Evolutionary conservation across 1,284 basidiomycete genomes (phyloP).

Genomic region (Austroboletus novae-zelandiae): DNA sequence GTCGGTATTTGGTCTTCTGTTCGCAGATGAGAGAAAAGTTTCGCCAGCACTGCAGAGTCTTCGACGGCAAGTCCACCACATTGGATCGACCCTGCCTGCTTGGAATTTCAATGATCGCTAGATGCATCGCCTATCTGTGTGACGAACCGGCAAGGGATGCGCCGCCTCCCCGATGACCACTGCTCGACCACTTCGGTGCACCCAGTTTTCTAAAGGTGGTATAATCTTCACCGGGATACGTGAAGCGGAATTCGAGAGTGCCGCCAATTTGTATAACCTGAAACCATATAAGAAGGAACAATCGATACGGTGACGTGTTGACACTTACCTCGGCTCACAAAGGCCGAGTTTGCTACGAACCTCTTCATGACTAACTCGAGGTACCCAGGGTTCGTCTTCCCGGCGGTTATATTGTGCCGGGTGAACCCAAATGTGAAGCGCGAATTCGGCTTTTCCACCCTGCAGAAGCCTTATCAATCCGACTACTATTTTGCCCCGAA

Average conservation of each 20-base stretch:
- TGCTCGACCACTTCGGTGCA: slow-evolving; percentile 42
- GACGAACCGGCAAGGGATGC: slow-evolving; percentile 51
- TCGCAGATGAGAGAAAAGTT: slow-evolving; percentile 54
- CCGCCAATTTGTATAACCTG: slow-evolving; percentile 45
- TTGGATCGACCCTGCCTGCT: slow-evolving; percentile 53
- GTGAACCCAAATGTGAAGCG: slow-evolving; percentile 26
- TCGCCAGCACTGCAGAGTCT: slow-evolving; percentile 56
- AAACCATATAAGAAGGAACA: background rate
- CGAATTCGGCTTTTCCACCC: slow-evolving; percentile 27
- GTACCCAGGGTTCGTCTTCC: slow-evolving; percentile 7
- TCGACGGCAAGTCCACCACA: slow-evolving; percentile 50
- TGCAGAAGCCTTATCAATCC: slow-evolving; percentile 7
- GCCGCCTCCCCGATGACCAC: slow-evolving; percentile 52
- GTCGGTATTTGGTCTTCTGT: slow-evolving; percentile 47
- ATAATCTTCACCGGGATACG: slow-evolving; percentile 39
- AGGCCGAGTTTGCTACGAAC: slow-evolving; percentile 25
- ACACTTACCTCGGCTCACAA: slow-evolving; percentile 39
- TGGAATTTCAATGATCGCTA: background rate
- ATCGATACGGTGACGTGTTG: background rate
- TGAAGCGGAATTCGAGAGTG: slow-evolving; percentile 33
- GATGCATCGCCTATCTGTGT: background rate
- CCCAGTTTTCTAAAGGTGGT: slow-evolving; percentile 52
- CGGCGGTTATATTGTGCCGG: slow-evolving; percentile 1
- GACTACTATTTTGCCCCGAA: background rate
- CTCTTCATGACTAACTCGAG: slow-evolving; percentile 11